Percentiles rank a stretch among this genome's conserved stretches.
Conservation (phyloP, 148 eudicot species). For the Chenopodium berlandieri region DNA sequence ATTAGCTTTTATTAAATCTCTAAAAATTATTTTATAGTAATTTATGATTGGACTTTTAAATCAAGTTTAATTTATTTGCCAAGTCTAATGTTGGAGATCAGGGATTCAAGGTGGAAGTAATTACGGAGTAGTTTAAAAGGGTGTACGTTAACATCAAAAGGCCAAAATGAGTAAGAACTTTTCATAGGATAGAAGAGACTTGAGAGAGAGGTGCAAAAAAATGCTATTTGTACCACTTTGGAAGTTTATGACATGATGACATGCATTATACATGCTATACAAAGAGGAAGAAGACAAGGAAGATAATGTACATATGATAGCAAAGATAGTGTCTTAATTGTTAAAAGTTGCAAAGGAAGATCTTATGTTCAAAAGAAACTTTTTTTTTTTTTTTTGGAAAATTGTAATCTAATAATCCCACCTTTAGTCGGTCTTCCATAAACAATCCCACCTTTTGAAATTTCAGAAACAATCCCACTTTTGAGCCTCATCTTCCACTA, state of each 20-base stretch:
- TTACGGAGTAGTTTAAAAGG: not conserved
- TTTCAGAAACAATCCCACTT: no score
- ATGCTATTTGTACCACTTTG: not conserved
- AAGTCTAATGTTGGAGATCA: no score
- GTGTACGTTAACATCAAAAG: not conserved
- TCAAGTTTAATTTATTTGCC: no score
- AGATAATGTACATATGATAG: not conserved
- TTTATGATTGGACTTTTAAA: no score
- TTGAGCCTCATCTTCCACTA: no score
- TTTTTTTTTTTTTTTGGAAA: not conserved
- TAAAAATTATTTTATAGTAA: no score
- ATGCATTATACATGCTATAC: not conserved
- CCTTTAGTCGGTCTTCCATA: no score
- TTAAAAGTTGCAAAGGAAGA: conserved; percentile 11
- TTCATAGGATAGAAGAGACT: not conserved
- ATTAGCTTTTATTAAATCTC: no score
- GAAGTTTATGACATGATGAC: conserved; percentile 7
- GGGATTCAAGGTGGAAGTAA: not conserved
- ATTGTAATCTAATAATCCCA: no score
- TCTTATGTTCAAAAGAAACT: not conserved
- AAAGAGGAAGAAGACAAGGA: not conserved
- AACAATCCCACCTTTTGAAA: no score
- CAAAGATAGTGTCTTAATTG: conserved; percentile 3
- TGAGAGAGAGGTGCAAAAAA: not conserved
- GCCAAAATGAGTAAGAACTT: not conserved